Percentiles rank a stretch among this genome's conserved stretches.
phyloP scores from a whole-genome alignment of 2,329 filamentous ascomycete genomes.

The Didymella glomerata region DNA sequence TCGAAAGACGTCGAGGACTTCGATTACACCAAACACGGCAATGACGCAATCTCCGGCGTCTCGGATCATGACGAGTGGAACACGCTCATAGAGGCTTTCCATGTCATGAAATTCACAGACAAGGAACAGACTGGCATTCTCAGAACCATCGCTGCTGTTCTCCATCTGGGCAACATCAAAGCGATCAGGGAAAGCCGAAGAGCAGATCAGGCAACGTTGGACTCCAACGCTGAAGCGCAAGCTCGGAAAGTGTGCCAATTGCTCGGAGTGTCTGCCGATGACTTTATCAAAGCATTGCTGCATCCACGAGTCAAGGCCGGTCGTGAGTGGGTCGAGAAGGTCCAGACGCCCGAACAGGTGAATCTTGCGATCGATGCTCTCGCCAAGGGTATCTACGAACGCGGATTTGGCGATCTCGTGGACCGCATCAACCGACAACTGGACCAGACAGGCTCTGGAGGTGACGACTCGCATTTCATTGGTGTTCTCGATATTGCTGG shows the following conservation, averaged over 20 bases:
- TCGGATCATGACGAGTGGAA: conserved; percentile 94
- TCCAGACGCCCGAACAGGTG: conserved; percentile 96
- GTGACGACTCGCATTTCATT: conserved; percentile 94
- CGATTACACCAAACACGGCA: conserved; percentile 88
- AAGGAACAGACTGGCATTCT: conserved; percentile 85
- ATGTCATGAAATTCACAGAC: conserved; percentile 90
- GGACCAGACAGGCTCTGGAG: conserved; percentile 81
- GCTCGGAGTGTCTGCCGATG: conserved; percentile 82
- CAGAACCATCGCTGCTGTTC: conserved; percentile 85
- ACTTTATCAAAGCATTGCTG: conserved; percentile 86
- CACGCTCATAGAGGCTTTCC: conserved; percentile 86
- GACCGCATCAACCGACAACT: conserved; percentile 90
- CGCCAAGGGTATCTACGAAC: conserved; percentile 96
- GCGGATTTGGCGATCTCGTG: conserved; percentile 92
- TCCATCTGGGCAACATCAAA: conserved; percentile 91
- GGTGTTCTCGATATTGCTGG: conserved; percentile 98
- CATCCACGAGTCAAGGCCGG: conserved; percentile 96
- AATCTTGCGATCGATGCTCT: conserved; percentile 88
- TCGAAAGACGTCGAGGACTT: conserved; percentile 84
- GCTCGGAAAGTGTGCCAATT: conserved; percentile 82
- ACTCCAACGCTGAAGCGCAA: conserved; percentile 76
- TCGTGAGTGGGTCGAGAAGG: conserved; percentile 97
- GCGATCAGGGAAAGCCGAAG: conserved; percentile 91
- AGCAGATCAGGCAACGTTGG: conserved; percentile 86
- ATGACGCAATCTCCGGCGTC: conserved; percentile 88